Percentiles rank a stretch among this genome's conserved stretches.
phyloP scores from a whole-genome alignment of 345 rosid genomes.

The Brassica rapa region DNA sequence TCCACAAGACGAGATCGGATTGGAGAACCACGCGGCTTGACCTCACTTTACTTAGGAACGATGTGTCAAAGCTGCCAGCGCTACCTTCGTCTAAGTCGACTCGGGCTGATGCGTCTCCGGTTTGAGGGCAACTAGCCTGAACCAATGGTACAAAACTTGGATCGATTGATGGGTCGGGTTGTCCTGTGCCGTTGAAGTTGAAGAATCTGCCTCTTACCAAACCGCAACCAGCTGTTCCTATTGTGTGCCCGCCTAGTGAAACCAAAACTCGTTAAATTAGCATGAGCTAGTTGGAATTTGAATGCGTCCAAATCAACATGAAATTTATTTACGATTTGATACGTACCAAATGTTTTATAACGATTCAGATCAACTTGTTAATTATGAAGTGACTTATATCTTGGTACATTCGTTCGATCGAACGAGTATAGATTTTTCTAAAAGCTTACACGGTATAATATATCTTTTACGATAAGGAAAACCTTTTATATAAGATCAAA shows the following conservation, averaged over 20 bases:
- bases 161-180: slow-evolving; percentile 41
- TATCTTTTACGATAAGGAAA: too few species aligned
- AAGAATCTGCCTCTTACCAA: slow-evolving; percentile 42
- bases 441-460: too few species aligned
- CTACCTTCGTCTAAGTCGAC: slow-evolving; percentile 47
- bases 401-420: too few species aligned
- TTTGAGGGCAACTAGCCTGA: slow-evolving; percentile 36
- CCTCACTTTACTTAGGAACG: slow-evolving; percentile 46
- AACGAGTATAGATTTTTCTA: too few species aligned
- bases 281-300: background rate
- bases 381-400: too few species aligned
- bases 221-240: slow-evolving; percentile 51
- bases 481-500: too few species aligned
- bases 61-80: slow-evolving; percentile 40
- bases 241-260: slow-evolving; percentile 50
- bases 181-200: slow-evolving; percentile 42
- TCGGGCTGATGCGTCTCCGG: slow-evolving; percentile 32
- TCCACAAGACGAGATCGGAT: slow-evolving; percentile 47
- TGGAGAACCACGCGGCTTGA: slow-evolving; percentile 41
- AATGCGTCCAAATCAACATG: background rate
- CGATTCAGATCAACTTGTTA: too few species aligned
- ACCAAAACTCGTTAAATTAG: background rate
- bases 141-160: slow-evolving; percentile 27
- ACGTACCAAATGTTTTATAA: too few species aligned
- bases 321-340: too few species aligned